phyloP scores from a whole-genome alignment of 176 grass and related monocot species.

The Oryza meyeriana region DNA sequence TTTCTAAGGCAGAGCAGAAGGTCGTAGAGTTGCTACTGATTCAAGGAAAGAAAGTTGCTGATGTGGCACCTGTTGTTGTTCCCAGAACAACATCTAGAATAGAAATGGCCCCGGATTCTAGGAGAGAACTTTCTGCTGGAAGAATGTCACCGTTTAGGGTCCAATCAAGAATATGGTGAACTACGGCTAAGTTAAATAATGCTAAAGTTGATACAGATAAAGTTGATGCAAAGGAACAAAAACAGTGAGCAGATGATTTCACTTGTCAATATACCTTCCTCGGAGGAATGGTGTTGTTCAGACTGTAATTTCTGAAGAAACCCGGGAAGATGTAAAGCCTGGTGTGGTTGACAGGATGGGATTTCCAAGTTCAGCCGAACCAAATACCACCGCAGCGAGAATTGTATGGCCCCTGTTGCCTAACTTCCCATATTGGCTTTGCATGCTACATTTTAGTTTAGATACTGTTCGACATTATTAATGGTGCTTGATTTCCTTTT shows the following conservation, averaged over 20 bases:
- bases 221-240: slow-evolving; percentile 46
- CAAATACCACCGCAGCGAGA: slow-evolving; percentile 56
- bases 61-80: slow-evolving; percentile 48
- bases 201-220: slow-evolving; percentile 49
- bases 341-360: slow-evolving; percentile 29
- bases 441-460: slow-evolving; percentile 7
- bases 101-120: slow-evolving; percentile 63
- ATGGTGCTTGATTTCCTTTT: slow-evolving; percentile 20
- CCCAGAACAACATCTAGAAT: slow-evolving; percentile 64
- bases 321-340: slow-evolving; percentile 41
- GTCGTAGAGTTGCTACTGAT: slow-evolving; percentile 43
- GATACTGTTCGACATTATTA: not conserved
- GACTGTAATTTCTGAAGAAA: slow-evolving; percentile 56
- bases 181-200: slow-evolving; percentile 40
- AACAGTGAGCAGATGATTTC: slow-evolving; percentile 50
- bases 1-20: slow-evolving; percentile 51
- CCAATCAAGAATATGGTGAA: slow-evolving; percentile 63
- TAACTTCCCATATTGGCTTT: slow-evolving; percentile 24
- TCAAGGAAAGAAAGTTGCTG: slow-evolving; percentile 59
- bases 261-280: slow-evolving; percentile 56
- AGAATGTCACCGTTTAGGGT: slow-evolving; percentile 46
- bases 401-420: slow-evolving; percentile 52
- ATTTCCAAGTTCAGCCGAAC: slow-evolving; percentile 42
- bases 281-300: slow-evolving; percentile 52
- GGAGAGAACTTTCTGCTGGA: slow-evolving; percentile 63